Base-by-base conservation (phyloP, 139 green algal genomes). In the Chlamydomonas schloesseri region DNA sequence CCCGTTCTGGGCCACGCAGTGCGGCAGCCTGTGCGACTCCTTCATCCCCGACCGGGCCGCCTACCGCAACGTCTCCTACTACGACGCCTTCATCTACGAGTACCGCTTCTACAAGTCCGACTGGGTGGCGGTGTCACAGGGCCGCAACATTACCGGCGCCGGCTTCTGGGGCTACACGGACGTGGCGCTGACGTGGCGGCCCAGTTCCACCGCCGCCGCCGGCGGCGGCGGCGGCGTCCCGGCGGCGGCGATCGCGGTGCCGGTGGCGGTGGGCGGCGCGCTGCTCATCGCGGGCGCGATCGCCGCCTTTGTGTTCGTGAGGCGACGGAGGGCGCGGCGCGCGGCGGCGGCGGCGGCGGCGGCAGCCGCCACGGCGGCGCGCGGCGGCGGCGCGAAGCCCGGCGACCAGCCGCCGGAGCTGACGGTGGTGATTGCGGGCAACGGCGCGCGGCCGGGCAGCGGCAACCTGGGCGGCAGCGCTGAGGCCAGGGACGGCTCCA, bases 121-220 rank as follows among this genome's bases (percentile, higher is more conserved):
- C 10, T 88, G 82, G 82, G 82, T 88, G 29, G 29, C 64, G 6
- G 72, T 82, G 15, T 82, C 71, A 3, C 82, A 88, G 82, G 72
- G 31, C 23, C 57, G 82, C 31, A 81, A 82, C 71, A 88, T 88
- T 71, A 88, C 58, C 14, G 82, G 82, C 29, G 58, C 57, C 29
- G 82, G 82, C 23, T 81, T 74, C 42, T 88, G 82, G 82, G 60
- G 72, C 29, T 88, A 88, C 80, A 86, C 67, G 18, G 68, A 86
- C 42, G 47, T 86, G 50, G 47, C 67, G 50, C 80, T 86, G 9
- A 86, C 80, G 28, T 86, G 80, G 80, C 68, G 80, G 24, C 80
- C 80, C 6, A 24, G 46, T 17, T 0, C 10, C 4, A 17, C 73
- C n/a, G 6, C 42, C 10, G 71, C 55, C n/a, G n/a, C 0, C 37